Evolutionary conservation across 495 filamentous ascomycete species (phyloP).

Genomic region (Hyaloscypha bicolor): DNA sequence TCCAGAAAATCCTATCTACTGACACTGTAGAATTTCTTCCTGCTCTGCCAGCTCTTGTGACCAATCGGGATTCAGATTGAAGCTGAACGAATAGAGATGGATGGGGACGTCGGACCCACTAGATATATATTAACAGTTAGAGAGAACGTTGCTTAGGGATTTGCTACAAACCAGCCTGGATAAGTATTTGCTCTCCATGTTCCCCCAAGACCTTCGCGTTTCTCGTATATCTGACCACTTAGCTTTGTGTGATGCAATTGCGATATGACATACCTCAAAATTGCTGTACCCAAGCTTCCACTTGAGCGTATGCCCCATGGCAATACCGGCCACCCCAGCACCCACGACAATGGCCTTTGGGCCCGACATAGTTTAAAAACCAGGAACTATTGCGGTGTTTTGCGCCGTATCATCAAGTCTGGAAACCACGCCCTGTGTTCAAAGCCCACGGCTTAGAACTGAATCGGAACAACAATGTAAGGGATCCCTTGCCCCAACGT

Average conservation of each 20-base stretch:
- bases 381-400: no score
- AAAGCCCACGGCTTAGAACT: no score
- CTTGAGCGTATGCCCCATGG: slow-evolving; percentile 35
- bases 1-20: not conserved
- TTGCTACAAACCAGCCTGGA: slow-evolving; percentile 29
- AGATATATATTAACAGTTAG: not conserved
- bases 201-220: slow-evolving; percentile 32
- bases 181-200: slow-evolving; percentile 39
- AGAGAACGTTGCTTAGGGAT: not conserved
- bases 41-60: slow-evolving; percentile 33
- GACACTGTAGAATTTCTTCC: slow-evolving; percentile 35
- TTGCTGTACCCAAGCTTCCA: slow-evolving; percentile 12
- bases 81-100: slow-evolving; percentile 37
- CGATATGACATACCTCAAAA: slow-evolving; percentile 29
- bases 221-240: slow-evolving; percentile 30
- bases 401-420: no score
- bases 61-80: slow-evolving; percentile 38
- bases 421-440: no score
- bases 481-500: no score
- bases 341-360: slow-evolving; percentile 28
- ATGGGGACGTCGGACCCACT: slow-evolving; percentile 35
- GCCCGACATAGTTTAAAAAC: no score
- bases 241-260: no score
- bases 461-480: no score
- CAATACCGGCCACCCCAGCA: slow-evolving; percentile 33